A percentile compares a stretch with the other conserved stretches of the same genome.
These are phyloP conservation scores for Neocatenulostroma microsporum DNA, from an alignment of 2,329 filamentous ascomycete species.

Conservation along the genomic window DNA sequence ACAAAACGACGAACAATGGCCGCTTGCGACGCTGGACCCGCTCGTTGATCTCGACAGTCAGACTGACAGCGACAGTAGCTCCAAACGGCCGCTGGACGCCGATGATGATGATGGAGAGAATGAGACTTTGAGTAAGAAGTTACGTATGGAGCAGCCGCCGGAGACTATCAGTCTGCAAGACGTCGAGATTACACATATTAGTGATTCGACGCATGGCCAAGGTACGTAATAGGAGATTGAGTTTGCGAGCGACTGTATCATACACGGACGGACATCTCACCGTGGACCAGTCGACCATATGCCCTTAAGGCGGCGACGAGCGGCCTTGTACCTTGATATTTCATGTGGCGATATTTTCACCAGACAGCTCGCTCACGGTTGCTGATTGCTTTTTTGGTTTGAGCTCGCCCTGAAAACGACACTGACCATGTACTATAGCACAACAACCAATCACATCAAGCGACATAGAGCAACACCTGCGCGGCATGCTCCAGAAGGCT, in stretches of 20 bases:
- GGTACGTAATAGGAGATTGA: too few relatives aligned
- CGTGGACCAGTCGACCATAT: conserved; percentile 28
- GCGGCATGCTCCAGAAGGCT: conserved; percentile 15
- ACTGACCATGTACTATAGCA: too few relatives aligned
- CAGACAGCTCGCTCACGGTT: too few relatives aligned
- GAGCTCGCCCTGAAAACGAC: too few relatives aligned
- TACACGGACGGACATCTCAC: too few relatives aligned
- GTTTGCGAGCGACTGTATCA: too few relatives aligned
- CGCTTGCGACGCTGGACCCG: conserved; percentile 17
- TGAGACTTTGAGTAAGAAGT: conserved; percentile 10
- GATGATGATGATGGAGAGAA: conserved; percentile 4
- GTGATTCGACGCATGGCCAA: too few relatives aligned
- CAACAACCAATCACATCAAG: conserved; percentile 5
- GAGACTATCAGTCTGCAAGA: conserved; percentile 28
- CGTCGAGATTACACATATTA: conserved; percentile 34
- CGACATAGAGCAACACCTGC: conserved; percentile 17
- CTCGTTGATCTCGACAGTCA: conserved; percentile 28
- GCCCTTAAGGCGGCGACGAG: too few relatives aligned
- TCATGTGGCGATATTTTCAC: too few relatives aligned
- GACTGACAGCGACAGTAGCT: conserved; percentile 22
- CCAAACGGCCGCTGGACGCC: neutral
- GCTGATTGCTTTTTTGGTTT: too few relatives aligned
- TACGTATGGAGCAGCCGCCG: conserved; percentile 10
- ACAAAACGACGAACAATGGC: conserved; percentile 17
- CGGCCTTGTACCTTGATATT: too few relatives aligned